phyloP scores from a whole-genome alignment of 495 filamentous ascomycete genomes.

The Hypomontagnella submonticulosa region DNA sequence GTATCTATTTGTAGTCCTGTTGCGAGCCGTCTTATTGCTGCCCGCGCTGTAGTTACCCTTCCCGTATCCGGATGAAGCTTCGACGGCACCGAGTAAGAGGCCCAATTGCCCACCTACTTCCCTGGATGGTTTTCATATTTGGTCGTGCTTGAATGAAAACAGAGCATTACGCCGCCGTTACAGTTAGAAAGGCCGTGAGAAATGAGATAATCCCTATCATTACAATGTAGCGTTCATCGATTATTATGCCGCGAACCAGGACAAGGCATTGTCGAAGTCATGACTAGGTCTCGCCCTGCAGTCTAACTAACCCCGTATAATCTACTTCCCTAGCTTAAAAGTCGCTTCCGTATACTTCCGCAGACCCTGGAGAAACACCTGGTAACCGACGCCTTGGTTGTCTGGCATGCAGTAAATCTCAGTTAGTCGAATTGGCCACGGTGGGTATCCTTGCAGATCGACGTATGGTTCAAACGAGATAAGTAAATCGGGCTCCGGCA shows the following conservation, averaged over 20 bases:
- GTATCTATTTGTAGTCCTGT: too few species aligned
- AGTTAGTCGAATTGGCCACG: constrained; percentile 93
- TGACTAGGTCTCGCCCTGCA: constrained; percentile 7
- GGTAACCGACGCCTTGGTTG: constrained; percentile 85
- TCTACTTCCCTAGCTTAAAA: constrained; percentile 86
- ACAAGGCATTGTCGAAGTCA: constrained; percentile 9
- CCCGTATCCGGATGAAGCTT: too few species aligned
- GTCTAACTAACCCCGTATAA: background rate
- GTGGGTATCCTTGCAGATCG: constrained; percentile 89
- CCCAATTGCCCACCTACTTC: too few species aligned
- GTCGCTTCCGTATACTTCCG: constrained; percentile 86
- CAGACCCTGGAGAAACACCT: constrained; percentile 86
- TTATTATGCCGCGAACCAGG: background rate
- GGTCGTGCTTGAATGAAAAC: background rate
- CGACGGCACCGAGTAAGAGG: too few species aligned
- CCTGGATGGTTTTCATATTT: background rate
- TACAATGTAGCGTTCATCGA: constrained; percentile 9
- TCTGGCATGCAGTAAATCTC: constrained; percentile 87
- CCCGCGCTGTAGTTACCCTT: too few species aligned
- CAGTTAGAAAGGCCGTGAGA: background rate
- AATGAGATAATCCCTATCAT: background rate
- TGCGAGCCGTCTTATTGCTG: too few species aligned
- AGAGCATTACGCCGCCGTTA: background rate
- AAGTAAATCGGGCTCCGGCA: constrained; percentile 88
- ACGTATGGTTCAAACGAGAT: constrained; percentile 85